Base-by-base conservation (phyloP, 441 rosid species). In the Metrosideros polymorpha region DNA sequence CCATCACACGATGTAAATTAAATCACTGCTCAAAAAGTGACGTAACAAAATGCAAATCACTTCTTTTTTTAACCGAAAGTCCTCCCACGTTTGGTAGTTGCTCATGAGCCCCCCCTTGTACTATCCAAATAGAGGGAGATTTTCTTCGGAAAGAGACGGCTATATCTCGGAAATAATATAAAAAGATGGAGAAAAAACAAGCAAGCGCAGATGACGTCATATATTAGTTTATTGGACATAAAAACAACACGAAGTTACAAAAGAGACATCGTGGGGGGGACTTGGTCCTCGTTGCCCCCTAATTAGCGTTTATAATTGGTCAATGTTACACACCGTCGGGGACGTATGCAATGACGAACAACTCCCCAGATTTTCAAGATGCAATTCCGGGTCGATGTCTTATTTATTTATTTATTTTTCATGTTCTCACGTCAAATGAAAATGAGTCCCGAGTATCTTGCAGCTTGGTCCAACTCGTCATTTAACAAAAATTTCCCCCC, bases 171-270 rank as follows among this genome's bases (percentile, higher is more conserved):
- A 59, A 29, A 59, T 15, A 66, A 35, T 35, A 66, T 2, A 66
- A 1, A 9, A 35, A 10, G 6, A 0, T 5, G 7, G 14, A 4
- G 0, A 56, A 27, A 5, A 22, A 22, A 35, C 5, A 18, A 9
- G 18, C 24, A 35, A 32, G 18, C 12, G 4, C 4, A 1, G 79
- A 10, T 66, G 79, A 66, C 79, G 79, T 66, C 79, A 66, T 35
- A 66, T 35, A 66, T 18, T 35, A 66, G 47, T 12, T 35, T 12
- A 19, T 35, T 19, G 8, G 45, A 66, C 6, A 4, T 9, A 18
- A 32, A 66, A 18, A 3, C 56, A 14, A 32, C 4, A 9, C 77
- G 3, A 8, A 66, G 32, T 63, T 8, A 0, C 75, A 17, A 17
- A 30, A 6, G 1, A 6, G 1, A 61, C 9, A 3, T 7, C 4